phyloP scores from a whole-genome alignment of 768 basidiomycete species.

The Omphalotus guepiniiformis region DNA sequence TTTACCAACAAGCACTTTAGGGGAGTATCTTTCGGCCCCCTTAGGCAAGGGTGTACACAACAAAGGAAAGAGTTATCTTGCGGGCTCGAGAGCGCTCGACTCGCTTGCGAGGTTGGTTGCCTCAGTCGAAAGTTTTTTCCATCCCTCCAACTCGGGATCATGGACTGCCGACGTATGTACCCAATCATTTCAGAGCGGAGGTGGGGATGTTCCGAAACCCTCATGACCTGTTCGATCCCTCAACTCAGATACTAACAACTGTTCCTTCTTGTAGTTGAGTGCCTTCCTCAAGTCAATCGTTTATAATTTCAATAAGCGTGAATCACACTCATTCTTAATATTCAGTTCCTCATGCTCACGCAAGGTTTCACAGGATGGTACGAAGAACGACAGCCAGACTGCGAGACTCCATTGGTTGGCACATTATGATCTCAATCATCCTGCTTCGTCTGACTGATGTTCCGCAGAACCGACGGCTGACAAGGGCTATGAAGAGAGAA shows the following conservation, averaged over 20 bases:
- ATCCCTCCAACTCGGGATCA: conserved; percentile 80
- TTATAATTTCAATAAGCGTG: conserved; percentile 82
- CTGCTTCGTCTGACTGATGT: conserved; percentile 3
- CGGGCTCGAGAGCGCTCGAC: conserved; percentile 80
- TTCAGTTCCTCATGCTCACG: too few species aligned
- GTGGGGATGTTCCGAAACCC: not conserved
- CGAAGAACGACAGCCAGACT: conserved; percentile 70
- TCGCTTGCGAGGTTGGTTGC: conserved; percentile 82
- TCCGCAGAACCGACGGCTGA: conserved; percentile 66
- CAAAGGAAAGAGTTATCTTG: conserved; percentile 59
- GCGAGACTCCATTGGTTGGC: conserved; percentile 70
- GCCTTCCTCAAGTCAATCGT: conserved; percentile 84
- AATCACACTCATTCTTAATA: conserved; percentile 12
- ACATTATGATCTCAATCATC: not conserved
- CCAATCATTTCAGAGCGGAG: conserved; percentile 15
- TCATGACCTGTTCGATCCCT: too few species aligned
- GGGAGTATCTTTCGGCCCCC: conserved; percentile 58
- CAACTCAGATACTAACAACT: not conserved
- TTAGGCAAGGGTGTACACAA: conserved; percentile 41
- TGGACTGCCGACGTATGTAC: conserved; percentile 71
- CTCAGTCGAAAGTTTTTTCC: conserved; percentile 87
- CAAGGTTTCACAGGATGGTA: conserved; percentile 56
- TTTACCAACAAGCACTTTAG: conserved; percentile 39
- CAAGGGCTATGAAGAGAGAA: conserved; percentile 73
- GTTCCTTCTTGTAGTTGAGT: conserved; percentile 69